Percentiles rank a stretch among this genome's conserved stretches.
These are phyloP conservation scores for Fusarium hainanense DNA, from an alignment of 2,329 filamentous ascomycete genomes.

Conservation along the genomic window DNA sequence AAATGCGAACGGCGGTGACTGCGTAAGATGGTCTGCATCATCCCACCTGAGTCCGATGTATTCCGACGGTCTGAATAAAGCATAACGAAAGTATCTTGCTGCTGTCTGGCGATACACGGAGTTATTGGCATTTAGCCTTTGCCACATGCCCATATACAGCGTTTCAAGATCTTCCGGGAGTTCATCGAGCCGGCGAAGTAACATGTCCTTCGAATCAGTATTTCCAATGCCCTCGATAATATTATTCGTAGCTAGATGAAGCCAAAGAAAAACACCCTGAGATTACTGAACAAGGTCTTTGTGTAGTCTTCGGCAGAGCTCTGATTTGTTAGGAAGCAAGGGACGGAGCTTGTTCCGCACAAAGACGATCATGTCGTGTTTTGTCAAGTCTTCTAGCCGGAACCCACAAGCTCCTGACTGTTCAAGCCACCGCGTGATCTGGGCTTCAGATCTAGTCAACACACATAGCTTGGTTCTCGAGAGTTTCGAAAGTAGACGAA, in stretches of 20 bases:
- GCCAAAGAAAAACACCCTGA: conserved; percentile 6
- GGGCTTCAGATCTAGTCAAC: neutral
- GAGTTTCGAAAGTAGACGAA: fast-evolving
- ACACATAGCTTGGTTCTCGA: neutral
- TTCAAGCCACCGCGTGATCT: neutral
- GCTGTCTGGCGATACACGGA: conserved; percentile 11
- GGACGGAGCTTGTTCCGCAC: neutral
- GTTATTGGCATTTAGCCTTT: conserved; percentile 3
- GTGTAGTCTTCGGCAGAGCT: fast-evolving
- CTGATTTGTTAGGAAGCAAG: fast-evolving
- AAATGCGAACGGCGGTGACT: too few relatives aligned
- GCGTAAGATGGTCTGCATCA: too few relatives aligned
- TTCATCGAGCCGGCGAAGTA: neutral
- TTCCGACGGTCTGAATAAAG: neutral
- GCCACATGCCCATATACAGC: conserved; percentile 26
- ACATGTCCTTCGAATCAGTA: fast-evolving
- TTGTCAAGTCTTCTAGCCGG: neutral
- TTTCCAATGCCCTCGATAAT: neutral
- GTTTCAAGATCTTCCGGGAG: conserved; percentile 4
- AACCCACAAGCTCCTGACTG: fast-evolving
- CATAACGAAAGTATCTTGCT: conserved; percentile 1
- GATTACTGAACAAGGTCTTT: neutral
- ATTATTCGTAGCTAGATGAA: neutral
- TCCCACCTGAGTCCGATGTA: too few relatives aligned
- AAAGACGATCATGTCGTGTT: neutral